Percentiles rank a stretch among this genome's conserved stretches.
These are phyloP conservation scores for Acidomyces sp. DNA, from an alignment of 495 filamentous ascomycete genomes.

Conservation along the genomic window DNA sequence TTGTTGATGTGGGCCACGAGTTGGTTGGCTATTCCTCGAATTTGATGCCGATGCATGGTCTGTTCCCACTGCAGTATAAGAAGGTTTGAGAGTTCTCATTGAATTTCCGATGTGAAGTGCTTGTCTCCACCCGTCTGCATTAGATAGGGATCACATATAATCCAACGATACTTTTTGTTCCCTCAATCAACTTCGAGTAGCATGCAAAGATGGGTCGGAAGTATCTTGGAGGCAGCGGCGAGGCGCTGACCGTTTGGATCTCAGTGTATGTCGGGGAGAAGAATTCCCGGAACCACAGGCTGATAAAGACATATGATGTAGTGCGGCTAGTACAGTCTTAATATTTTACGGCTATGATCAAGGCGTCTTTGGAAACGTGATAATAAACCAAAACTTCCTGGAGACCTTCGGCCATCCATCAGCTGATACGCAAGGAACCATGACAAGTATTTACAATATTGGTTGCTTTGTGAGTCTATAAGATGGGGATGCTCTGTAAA, in stretches of 20 bases:
- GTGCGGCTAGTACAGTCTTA: conserved; percentile 10
- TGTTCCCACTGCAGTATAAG: too few relatives aligned
- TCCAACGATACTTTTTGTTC: too few relatives aligned
- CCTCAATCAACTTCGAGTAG: too few relatives aligned
- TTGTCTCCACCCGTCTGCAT: too few relatives aligned
- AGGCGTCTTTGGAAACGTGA: conserved; percentile 21
- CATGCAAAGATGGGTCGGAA: conserved; percentile 3
- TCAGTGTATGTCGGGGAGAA: conserved; percentile 2
- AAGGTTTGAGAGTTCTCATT: too few relatives aligned
- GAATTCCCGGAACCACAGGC: not conserved
- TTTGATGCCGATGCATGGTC: too few relatives aligned
- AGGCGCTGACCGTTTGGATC: conserved; percentile 9
- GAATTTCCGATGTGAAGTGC: too few relatives aligned
- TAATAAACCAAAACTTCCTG: conserved; percentile 15
- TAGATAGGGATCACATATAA: too few relatives aligned
- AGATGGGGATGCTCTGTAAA: too few relatives aligned
- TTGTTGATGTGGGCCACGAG: too few relatives aligned
- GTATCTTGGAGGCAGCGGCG: conserved; percentile 13
- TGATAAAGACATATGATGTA: not conserved
- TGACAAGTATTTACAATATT: conserved; percentile 40
- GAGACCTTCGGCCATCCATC: conserved; percentile 14
- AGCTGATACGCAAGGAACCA: conserved; percentile 38
- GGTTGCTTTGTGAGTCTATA: conserved; percentile 16
- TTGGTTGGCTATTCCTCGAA: too few relatives aligned
- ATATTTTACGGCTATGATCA: conserved; percentile 13